phyloP scores from a whole-genome alignment of 2,329 filamentous ascomycete species.

The Botrytis pseudocinerea region DNA sequence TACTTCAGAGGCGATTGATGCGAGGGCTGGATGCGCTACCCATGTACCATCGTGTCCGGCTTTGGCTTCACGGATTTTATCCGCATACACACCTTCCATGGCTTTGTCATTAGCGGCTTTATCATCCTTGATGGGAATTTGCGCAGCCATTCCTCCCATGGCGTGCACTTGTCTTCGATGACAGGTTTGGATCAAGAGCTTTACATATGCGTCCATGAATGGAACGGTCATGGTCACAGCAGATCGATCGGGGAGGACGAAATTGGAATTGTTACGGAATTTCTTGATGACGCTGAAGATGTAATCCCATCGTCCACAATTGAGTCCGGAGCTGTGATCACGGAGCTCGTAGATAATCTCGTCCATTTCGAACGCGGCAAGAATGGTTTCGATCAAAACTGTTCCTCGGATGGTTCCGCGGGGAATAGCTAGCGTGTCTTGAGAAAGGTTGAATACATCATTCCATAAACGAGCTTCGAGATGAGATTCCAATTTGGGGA shows the following conservation, averaged over 20 bases:
- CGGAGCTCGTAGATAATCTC: slow-evolving; percentile 99
- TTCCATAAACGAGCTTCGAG: slow-evolving; percentile 98
- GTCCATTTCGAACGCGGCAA: slow-evolving; percentile 99
- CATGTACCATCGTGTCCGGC: slow-evolving; percentile 95
- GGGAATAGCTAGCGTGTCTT: slow-evolving; percentile 88
- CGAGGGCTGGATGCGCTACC: slow-evolving; percentile 95
- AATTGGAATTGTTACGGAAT: slow-evolving; percentile 91
- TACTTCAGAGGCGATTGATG: slow-evolving; percentile 81
- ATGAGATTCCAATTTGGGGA: slow-evolving; percentile 97
- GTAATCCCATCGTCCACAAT: slow-evolving; percentile 99
- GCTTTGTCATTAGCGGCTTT: slow-evolving; percentile 86
- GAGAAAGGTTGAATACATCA: slow-evolving; percentile 92
- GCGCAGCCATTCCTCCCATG: slow-evolving; percentile 98
- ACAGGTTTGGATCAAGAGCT: slow-evolving; percentile 96
- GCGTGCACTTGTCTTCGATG: slow-evolving; percentile 96
- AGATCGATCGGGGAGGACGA: slow-evolving; percentile 88
- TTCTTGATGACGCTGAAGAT: slow-evolving; percentile 99
- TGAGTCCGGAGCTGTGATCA: slow-evolving; percentile 92
- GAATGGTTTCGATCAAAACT: slow-evolving; percentile 95
- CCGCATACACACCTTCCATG: slow-evolving; percentile 88
- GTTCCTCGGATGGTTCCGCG: slow-evolving; percentile 93
- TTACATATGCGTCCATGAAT: slow-evolving; percentile 98
- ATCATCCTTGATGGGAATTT: slow-evolving; percentile 98
- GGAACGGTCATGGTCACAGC: slow-evolving; percentile 96
- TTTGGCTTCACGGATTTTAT: slow-evolving; percentile 94